Base-by-base conservation (phyloP, 2,329 filamentous ascomycete species). In the Nigrospora osmanthi region DNA sequence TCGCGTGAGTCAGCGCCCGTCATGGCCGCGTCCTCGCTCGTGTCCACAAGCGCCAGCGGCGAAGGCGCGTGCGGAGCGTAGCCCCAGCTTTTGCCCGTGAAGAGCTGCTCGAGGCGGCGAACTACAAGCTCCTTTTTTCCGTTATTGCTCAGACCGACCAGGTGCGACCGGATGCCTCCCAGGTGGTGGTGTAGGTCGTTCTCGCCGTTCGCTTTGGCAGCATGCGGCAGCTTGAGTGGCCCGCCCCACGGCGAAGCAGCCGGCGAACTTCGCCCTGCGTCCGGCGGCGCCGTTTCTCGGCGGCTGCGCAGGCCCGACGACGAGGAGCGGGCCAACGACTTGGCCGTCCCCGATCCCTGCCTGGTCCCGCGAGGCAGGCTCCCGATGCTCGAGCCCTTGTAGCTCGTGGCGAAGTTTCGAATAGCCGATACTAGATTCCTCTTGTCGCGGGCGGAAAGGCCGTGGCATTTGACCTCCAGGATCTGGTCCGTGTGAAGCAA, bases 381-480 rank as follows among this genome's bases (percentile, higher is more conserved):
- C 28, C 67, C 63, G 2, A 65, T 64, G 16, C 56, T 59, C 0
- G 74, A 75, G 11, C 62, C 70, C 17, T 81, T 75, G 4, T 90
- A 70, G 28, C 71, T 76, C 2, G 80, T 73, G 1, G 83, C 81
- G 52, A 90, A 90, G 40, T 82, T 80, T 44, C 81, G 78, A 10
- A 95, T 65, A 0, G 82, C 80, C 6, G 82, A 76, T 58, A 94
- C 87, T 17, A 94, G 63, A 51, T 93, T 87, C 46, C 81, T 74
- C 63, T 85, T 89, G 66, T 89, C 90, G 41, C 78, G 73, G 39
- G 79, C 72, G 0, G 85, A 77, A 35, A 94, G 63, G 0, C 83
- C 81, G 54, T 93, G 87, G 31, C 90, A 76, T 53, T 87, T 84
- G 49, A 95, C 80, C 59, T 94, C 89, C 54, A 95, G 91, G 0